A percentile compares a stretch with the other conserved stretches of the same genome.
These are phyloP conservation scores for Backusella circina DNA, from an alignment of 192 early-diverging fungal species.

Conservation along the genomic window DNA sequence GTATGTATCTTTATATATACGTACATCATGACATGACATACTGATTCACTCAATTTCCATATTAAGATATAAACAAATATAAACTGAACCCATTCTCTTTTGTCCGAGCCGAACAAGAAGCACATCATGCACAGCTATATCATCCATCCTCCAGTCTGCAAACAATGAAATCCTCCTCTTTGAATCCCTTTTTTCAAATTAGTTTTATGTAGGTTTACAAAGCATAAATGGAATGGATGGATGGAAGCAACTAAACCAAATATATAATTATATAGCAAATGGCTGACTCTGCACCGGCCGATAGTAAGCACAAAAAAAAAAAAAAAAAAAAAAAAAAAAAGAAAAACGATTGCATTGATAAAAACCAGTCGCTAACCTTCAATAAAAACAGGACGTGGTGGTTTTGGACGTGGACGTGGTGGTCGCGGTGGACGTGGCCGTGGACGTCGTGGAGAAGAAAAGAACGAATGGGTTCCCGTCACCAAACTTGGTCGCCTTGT, in stretches of 20 bases:
- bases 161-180: neutral
- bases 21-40: no score
- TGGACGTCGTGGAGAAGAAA: constrained; percentile 34
- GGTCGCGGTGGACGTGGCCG: constrained; percentile 39
- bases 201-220: neutral
- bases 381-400: constrained; percentile 29
- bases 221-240: neutral
- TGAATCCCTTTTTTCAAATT: constrained; percentile 1
- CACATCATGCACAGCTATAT: neutral
- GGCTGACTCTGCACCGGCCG: constrained; percentile 77
- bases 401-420: constrained; percentile 40
- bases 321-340: no score
- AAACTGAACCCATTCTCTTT: no score
- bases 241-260: neutral
- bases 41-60: neutral
- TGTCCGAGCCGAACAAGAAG: neutral
- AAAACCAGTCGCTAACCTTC: no score
- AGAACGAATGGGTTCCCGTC: constrained; percentile 68
- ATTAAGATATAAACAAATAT: neutral
- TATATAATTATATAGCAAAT: constrained; percentile 27
- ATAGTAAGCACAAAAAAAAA: constrained; percentile 62
- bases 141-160: neutral
- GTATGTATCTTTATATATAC: no score
- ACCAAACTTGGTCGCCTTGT: constrained; percentile 99
- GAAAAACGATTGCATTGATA: no score